These are phyloP conservation scores for Leccinum uliginosum DNA, from an alignment of 768 basidiomycete species.

Conservation along the genomic window DNA sequence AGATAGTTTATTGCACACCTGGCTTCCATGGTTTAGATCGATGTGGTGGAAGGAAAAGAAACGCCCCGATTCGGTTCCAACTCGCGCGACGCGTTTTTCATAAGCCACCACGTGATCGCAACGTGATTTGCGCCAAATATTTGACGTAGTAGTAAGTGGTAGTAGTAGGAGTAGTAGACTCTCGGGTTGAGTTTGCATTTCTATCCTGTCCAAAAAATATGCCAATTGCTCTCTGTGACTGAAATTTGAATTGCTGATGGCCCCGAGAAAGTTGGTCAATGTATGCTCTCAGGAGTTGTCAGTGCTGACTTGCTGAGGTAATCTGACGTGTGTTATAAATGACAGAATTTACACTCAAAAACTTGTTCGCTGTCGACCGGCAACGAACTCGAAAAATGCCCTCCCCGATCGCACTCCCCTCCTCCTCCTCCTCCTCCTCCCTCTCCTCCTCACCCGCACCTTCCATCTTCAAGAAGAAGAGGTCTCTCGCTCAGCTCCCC, in stretches of 20 bases:
- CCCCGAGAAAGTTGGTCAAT: too few species aligned
- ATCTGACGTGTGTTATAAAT: too few species aligned
- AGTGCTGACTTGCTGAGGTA: too few species aligned
- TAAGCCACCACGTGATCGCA: slow-evolving; percentile 15
- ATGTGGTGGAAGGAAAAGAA: slow-evolving; percentile 4
- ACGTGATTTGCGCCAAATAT: neutral
- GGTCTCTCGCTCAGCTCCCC: slow-evolving; percentile 31
- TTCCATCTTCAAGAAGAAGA: slow-evolving; percentile 64
- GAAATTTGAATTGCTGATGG: too few species aligned
- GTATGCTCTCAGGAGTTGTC: too few species aligned
- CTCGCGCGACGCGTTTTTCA: slow-evolving; percentile 22
- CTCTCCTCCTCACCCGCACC: slow-evolving; percentile 38
- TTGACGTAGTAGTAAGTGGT: too few species aligned
- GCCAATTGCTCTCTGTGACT: too few species aligned
- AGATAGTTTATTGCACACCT: slow-evolving; percentile 10
- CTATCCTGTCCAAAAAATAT: too few species aligned
- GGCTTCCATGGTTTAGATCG: slow-evolving; percentile 20
- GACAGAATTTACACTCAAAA: too few species aligned
- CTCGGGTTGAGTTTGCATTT: too few species aligned
- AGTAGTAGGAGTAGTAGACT: too few species aligned
- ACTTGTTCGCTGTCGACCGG: neutral
- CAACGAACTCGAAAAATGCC: slow-evolving; percentile 29
- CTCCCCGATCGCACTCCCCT: slow-evolving; percentile 59
- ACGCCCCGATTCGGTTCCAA: neutral
- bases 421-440: too few species aligned